Evolutionary conservation across 495 filamentous ascomycete species (phyloP).

Genomic region (Penicillium salamii): DNA sequence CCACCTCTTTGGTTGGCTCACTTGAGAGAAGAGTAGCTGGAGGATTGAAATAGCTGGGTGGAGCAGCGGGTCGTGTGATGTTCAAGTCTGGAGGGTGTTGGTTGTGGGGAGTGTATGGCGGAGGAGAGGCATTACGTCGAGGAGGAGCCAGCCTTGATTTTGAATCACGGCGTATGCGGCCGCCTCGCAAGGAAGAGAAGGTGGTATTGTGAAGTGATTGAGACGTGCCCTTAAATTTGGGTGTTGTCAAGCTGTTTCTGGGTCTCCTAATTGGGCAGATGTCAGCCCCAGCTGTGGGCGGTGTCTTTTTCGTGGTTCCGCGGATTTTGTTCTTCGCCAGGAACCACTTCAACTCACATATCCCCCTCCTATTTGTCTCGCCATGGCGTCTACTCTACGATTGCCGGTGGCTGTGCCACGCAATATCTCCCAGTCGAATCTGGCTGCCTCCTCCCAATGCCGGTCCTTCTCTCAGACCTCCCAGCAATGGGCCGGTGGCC

Average conservation of each 20-base stretch:
- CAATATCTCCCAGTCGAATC: conserved; percentile 10
- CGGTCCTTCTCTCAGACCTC: conserved; percentile 37
- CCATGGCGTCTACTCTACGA: conserved; percentile 38
- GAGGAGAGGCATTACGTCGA: conserved; percentile 44
- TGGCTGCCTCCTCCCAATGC: conserved; percentile 25
- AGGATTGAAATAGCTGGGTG: conserved; percentile 14
- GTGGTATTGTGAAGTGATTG: not conserved
- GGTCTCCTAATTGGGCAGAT: conserved; percentile 18
- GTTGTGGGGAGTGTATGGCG: conserved; percentile 32
- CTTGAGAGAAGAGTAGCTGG: conserved; percentile 6
- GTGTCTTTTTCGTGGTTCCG: conserved; percentile 9
- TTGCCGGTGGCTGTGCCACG: conserved; percentile 22
- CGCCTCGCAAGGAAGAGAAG: conserved; percentile 26
- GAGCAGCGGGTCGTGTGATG: conserved; percentile 11
- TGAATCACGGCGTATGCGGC: conserved; percentile 40
- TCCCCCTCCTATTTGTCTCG: conserved; percentile 4
- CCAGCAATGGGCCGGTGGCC: conserved; percentile 22
- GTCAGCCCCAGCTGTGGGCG: conserved; percentile 3
- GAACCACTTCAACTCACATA: conserved; percentile 6
- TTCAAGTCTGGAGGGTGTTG: conserved; percentile 30
- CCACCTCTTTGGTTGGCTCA: conserved; percentile 31
- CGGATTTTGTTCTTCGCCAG: conserved; percentile 25
- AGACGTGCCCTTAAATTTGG: not conserved
- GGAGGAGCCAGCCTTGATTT: conserved; percentile 45
- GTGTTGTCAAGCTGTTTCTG: conserved; percentile 14